Evolutionary conservation across 139 green algal genomes (phyloP).

Genomic region (Bryopsis sp.): DNA sequence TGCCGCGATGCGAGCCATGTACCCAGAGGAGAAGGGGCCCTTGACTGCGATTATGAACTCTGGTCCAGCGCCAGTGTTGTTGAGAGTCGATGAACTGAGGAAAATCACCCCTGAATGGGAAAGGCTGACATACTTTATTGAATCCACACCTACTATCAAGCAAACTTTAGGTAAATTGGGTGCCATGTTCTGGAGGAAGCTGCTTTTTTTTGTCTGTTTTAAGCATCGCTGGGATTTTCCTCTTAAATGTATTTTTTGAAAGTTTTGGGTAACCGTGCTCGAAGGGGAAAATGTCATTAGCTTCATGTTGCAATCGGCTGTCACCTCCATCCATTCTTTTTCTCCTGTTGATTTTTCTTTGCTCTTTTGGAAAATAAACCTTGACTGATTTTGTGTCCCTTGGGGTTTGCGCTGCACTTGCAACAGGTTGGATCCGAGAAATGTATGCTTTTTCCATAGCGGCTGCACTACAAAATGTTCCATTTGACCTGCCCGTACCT

Average conservation of each 20-base stretch:
- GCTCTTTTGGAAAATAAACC: too few relatives aligned
- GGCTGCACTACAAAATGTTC: slow-evolving; percentile 29
- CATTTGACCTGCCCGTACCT: slow-evolving; percentile 33
- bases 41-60: slow-evolving; percentile 28
- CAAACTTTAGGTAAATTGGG: slow-evolving; percentile 24
- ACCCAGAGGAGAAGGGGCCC: background rate
- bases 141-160: slow-evolving; percentile 45
- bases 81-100: slow-evolving; percentile 43
- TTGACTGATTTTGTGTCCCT: too few relatives aligned
- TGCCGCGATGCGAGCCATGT: background rate
- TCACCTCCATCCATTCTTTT: too few relatives aligned
- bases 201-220: too few relatives aligned
- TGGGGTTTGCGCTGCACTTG: too few relatives aligned
- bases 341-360: too few relatives aligned
- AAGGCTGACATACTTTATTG: slow-evolving; percentile 58
- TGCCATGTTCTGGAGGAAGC: too few relatives aligned
- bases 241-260: too few relatives aligned
- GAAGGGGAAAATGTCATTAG: too few relatives aligned
- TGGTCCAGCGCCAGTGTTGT: slow-evolving; percentile 60
- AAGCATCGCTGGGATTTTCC: too few relatives aligned
- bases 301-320: too few relatives aligned
- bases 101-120: slow-evolving; percentile 67
- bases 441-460: slow-evolving; percentile 80
- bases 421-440: slow-evolving; percentile 66
- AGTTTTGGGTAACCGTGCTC: too few relatives aligned